A percentile compares a stretch with the other conserved stretches of the same genome.
phyloP scores from a whole-genome alignment of 2,329 filamentous ascomycete species.

The Pyrenochaeta sp. region DNA sequence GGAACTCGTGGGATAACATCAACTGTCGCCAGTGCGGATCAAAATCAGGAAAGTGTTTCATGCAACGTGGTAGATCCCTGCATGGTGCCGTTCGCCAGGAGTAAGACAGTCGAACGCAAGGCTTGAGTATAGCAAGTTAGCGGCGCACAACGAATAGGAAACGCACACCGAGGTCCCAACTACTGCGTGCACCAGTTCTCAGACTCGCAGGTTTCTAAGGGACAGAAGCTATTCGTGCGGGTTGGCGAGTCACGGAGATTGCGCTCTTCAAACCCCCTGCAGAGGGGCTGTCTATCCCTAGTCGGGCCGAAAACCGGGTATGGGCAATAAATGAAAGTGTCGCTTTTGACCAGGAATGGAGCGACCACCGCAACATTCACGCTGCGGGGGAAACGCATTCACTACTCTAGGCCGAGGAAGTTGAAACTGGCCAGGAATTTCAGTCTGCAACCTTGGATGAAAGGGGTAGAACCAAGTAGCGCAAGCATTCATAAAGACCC shows the following conservation, averaged over 20 bases:
- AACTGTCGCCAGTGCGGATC: neutral
- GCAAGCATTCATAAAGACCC: conserved; percentile 13
- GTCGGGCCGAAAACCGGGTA: neutral
- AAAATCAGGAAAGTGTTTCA: conserved; percentile 1
- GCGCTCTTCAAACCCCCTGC: neutral
- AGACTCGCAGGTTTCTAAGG: neutral
- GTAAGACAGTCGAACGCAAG: neutral
- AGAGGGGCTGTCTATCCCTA: neutral
- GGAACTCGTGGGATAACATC: no score
- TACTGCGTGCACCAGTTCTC: neutral
- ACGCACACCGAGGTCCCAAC: neutral
- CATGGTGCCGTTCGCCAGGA: neutral
- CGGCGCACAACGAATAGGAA: neutral
- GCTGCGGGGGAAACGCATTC: conserved; percentile 1
- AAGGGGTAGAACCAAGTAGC: conserved; percentile 2
- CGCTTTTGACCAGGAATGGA: conserved; percentile 14
- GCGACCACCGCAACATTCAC: conserved; percentile 13
- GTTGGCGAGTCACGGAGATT: neutral
- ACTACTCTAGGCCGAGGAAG: conserved; percentile 5
- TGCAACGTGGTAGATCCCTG: neutral
- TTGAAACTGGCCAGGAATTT: neutral
- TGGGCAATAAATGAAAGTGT: conserved; percentile 5
- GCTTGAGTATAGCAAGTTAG: neutral
- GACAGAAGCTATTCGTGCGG: neutral
- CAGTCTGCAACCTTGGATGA: neutral